Percentiles rank a stretch among this genome's conserved stretches.
Conservation (phyloP, 2,329 filamentous ascomycete genomes). For the Penicillium concentricum region DNA sequence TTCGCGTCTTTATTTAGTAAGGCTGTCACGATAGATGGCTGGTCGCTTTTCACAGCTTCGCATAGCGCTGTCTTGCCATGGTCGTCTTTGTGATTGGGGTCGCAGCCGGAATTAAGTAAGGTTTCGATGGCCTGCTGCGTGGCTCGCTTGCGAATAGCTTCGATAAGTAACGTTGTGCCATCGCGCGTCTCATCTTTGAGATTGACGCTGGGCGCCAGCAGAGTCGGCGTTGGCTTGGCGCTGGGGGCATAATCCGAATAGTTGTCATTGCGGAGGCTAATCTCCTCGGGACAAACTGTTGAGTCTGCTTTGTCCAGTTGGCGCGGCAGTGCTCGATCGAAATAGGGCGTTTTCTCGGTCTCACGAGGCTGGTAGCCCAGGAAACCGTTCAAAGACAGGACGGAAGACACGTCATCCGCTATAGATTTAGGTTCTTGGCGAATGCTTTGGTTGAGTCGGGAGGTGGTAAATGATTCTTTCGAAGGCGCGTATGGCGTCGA, state of each 20-base stretch:
- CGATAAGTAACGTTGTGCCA: conserved; percentile 62
- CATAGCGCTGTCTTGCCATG: conserved; percentile 65
- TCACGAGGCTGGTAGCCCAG: conserved; percentile 9
- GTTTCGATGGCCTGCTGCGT: conserved; percentile 57
- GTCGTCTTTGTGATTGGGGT: conserved; percentile 59
- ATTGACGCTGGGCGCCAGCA: conserved; percentile 62
- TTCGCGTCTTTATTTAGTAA: conserved; percentile 62
- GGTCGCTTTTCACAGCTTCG: conserved; percentile 57
- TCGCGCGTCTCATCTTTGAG: conserved; percentile 54
- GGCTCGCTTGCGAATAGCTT: conserved; percentile 59
- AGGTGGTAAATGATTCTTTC: conserved; percentile 22
- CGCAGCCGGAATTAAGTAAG: conserved; percentile 59
- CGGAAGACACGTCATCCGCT: conserved; percentile 31
- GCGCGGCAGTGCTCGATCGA: neutral
- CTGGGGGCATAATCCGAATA: conserved; percentile 32
- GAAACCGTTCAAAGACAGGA: conserved; percentile 28
- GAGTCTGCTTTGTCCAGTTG: neutral
- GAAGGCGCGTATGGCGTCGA: conserved; percentile 25
- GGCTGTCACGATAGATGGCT: conserved; percentile 56
- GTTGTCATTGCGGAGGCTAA: neutral
- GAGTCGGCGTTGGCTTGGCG: conserved; percentile 57
- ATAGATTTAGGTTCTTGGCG: conserved; percentile 12
- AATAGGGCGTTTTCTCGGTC: conserved; percentile 1
- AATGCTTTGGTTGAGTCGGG: conserved; percentile 1
- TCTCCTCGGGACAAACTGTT: neutral